These are phyloP conservation scores for Serendipita sp. DNA, from an alignment of 768 basidiomycete species.

Conservation along the genomic window DNA sequence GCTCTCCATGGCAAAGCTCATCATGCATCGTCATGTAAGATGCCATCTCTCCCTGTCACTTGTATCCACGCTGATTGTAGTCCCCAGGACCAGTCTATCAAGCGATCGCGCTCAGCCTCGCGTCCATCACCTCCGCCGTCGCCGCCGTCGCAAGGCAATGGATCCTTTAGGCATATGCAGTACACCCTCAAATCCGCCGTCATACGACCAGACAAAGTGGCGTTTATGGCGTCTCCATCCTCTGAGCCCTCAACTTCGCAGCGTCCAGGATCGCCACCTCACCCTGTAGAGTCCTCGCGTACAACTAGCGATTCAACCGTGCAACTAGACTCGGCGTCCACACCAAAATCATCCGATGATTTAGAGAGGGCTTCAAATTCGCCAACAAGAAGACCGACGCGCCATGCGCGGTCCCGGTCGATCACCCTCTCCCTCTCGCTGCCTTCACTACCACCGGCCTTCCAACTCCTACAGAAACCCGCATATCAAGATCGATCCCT, in stretches of 20 bases:
- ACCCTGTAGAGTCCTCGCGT: not conserved
- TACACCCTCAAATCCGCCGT: conserved; percentile 5
- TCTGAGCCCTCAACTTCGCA: not conserved
- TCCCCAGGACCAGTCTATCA: not conserved
- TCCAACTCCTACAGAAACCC: not conserved
- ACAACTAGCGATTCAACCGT: not conserved
- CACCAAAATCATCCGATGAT: not conserved
- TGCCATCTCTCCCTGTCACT: not conserved
- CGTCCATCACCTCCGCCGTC: not conserved
- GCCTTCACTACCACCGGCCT: not conserved
- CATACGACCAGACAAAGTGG: not conserved
- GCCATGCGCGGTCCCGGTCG: conserved; percentile 3
- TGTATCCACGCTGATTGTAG: too few species aligned
- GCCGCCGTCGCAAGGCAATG: not conserved
- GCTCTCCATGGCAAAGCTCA: conserved; percentile 6
- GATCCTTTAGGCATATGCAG: not conserved
- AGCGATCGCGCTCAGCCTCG: not conserved
- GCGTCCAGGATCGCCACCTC: not conserved
- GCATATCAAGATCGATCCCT: not conserved
- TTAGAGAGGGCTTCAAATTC: not conserved
- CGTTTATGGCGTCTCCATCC: not conserved
- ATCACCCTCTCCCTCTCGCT: not conserved
- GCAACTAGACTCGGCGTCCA: not conserved
- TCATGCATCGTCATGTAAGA: conserved; percentile 6
- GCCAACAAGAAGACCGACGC: not conserved